A percentile compares a stretch with the other conserved stretches of the same genome.
Evolutionary conservation across 139 green algal species (phyloP).

Genomic region (Chlorella sp.): DNA sequence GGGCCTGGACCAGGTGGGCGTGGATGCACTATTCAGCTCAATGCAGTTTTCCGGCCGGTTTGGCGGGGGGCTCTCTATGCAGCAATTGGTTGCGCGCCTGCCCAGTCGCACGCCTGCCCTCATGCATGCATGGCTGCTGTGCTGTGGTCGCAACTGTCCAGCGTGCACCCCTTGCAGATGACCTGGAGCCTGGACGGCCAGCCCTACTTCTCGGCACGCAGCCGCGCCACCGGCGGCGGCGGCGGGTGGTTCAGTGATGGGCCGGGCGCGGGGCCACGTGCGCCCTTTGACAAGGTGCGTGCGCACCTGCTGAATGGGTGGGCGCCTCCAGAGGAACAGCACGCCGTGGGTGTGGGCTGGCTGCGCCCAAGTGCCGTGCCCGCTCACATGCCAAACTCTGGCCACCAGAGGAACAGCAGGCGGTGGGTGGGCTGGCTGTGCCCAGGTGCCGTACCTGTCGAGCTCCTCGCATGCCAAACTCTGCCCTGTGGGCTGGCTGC

Average conservation of each 20-base stretch:
- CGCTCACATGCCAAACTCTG: too few relatives aligned
- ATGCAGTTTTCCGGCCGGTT: not conserved
- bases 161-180: not conserved
- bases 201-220: not conserved
- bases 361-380: too few relatives aligned
- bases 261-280: not conserved
- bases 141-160: not conserved
- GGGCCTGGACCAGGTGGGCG: not conserved
- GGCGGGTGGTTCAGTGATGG: slow-evolving; percentile 1
- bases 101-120: not conserved
- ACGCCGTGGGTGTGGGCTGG: too few relatives aligned
- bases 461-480: too few relatives aligned
- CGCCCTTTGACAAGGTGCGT: slow-evolving; percentile 6
- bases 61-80: too few relatives aligned
- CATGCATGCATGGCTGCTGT: too few relatives aligned
- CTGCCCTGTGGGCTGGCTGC: too few relatives aligned
- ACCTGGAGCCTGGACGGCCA: not conserved
- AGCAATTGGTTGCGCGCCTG: not conserved
- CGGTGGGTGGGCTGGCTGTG: too few relatives aligned
- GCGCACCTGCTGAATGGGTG: too few relatives aligned
- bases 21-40: not conserved
- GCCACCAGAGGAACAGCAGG: too few relatives aligned
- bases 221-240: not conserved
- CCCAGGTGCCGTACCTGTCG: too few relatives aligned
- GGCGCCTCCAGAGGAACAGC: too few relatives aligned